phyloP scores from a whole-genome alignment of 1,139 yeast genomes.

The Kodamaea derodonti region DNA sequence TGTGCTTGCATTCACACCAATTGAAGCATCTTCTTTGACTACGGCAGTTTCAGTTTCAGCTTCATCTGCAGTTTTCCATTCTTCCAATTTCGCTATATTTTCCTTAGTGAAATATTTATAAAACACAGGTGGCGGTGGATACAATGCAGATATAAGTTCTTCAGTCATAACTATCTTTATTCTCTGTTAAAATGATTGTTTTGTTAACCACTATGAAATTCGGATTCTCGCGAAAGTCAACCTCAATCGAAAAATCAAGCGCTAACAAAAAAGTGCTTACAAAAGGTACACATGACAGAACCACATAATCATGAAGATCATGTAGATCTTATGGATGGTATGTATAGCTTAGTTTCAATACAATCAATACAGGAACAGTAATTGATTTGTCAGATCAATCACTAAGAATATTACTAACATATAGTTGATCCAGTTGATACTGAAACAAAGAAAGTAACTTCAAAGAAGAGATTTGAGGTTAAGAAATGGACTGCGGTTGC shows the following conservation, averaged over 20 bases:
- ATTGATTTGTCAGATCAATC: too few relatives aligned
- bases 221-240: too few relatives aligned
- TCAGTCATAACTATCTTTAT: constrained; percentile 14
- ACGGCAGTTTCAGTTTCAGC: constrained; percentile 5
- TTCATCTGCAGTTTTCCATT: constrained; percentile 15
- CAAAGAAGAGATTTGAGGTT: constrained; percentile 40
- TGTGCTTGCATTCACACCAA: not conserved
- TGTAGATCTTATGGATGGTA: not conserved
- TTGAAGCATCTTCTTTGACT: constrained; percentile 1
- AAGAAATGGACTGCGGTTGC: constrained; percentile 96
- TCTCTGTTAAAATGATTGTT: too few relatives aligned
- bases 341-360: too few relatives aligned
- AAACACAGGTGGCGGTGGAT: constrained; percentile 85
- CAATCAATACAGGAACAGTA: too few relatives aligned
- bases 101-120: constrained; percentile 64
- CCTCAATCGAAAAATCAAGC: too few relatives aligned
- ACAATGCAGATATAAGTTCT: constrained; percentile 58
- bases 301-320: too few relatives aligned
- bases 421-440: constrained; percentile 4
- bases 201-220: not conserved
- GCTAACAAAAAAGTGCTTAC: too few relatives aligned
- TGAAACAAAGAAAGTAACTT: constrained; percentile 13
- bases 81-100: constrained; percentile 40
- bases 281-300: too few relatives aligned
- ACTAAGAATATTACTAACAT: constrained; percentile 4